phyloP scores from a whole-genome alignment of 352 stramenopile species.

The Hyaloperonospora arabidopsidis region DNA sequence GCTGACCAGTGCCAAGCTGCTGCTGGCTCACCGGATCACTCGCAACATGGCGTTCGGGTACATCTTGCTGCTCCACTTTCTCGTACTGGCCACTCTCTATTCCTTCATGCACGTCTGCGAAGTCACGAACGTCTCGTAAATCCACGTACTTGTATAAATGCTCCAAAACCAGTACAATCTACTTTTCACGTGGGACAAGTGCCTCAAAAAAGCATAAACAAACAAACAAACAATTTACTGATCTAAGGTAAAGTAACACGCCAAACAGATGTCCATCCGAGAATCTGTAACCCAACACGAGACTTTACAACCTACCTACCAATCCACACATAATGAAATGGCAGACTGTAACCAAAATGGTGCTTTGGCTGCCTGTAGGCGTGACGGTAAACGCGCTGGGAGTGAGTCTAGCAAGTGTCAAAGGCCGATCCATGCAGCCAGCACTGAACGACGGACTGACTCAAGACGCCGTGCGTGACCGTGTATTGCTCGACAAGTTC shows the following conservation, averaged over 20 bases:
- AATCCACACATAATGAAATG: constrained; percentile 21
- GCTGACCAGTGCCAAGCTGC: constrained; percentile 76
- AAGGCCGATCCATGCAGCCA: constrained; percentile 81
- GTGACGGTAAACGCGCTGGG: constrained; percentile 67
- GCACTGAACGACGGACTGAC: constrained; percentile 64
- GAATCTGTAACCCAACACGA: no score
- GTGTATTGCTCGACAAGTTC: constrained; percentile 82
- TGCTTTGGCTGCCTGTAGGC: constrained; percentile 76
- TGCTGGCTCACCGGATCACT: constrained; percentile 75
- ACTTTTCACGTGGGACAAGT: no score
- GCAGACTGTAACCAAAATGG: constrained; percentile 50
- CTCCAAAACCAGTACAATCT: no score
- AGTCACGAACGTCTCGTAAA: constrained; percentile 58
- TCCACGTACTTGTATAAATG: no score
- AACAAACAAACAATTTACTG: no score
- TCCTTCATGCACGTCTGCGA: constrained; percentile 82
- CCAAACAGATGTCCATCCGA: no score
- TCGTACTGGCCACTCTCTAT: constrained; percentile 82
- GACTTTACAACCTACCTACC: no score
- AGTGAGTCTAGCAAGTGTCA: constrained; percentile 63
- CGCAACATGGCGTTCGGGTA: constrained; percentile 80
- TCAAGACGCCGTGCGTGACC: constrained; percentile 58
- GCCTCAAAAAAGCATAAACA: no score
- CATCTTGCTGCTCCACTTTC: constrained; percentile 78
- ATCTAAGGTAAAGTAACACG: no score